phyloP scores from a whole-genome alignment of 2,329 filamentous ascomycete species.

The Neurospora crassa region DNA sequence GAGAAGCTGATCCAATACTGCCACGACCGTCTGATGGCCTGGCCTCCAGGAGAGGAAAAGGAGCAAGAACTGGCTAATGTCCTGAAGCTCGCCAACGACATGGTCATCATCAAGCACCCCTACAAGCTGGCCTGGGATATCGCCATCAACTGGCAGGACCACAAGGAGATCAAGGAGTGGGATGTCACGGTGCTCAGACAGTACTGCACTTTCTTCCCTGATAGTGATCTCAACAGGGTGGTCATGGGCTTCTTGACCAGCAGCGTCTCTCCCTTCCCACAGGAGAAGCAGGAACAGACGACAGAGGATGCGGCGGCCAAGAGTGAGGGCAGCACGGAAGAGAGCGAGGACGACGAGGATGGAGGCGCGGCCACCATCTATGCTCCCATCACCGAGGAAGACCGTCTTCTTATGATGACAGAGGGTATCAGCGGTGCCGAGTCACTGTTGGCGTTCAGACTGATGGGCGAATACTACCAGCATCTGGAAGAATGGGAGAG shows the following conservation, averaged over 20 bases:
- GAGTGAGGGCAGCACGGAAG: slow-evolving; percentile 34
- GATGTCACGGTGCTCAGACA: slow-evolving; percentile 70
- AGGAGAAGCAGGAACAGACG: slow-evolving; percentile 12
- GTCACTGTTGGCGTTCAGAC: slow-evolving; percentile 72
- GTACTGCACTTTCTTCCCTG: slow-evolving; percentile 77
- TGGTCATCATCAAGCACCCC: slow-evolving; percentile 93
- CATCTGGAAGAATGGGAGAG: slow-evolving; percentile 77
- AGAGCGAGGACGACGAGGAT: slow-evolving; percentile 51
- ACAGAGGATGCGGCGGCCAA: slow-evolving; percentile 21
- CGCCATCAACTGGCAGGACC: slow-evolving; percentile 79
- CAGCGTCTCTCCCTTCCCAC: slow-evolving; percentile 71
- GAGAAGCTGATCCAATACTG: slow-evolving; percentile 79
- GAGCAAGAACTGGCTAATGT: slow-evolving; percentile 61
- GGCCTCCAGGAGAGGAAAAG: slow-evolving; percentile 58
- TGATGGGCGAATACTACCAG: slow-evolving; percentile 77
- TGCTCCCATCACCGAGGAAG: slow-evolving; percentile 60
- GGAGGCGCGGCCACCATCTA: slow-evolving; percentile 43
- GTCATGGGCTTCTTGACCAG: slow-evolving; percentile 76
- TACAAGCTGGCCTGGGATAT: slow-evolving; percentile 88
- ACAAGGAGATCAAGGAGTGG: slow-evolving; percentile 63
- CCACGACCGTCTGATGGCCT: slow-evolving; percentile 65
- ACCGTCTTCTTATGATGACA: slow-evolving; percentile 71
- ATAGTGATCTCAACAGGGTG: slow-evolving; percentile 72
- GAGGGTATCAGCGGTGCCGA: slow-evolving; percentile 57
- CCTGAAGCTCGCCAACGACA: slow-evolving; percentile 69